Evolutionary conservation across 1,139 yeast species (phyloP).

Genomic region (Pichia cactophila): DNA sequence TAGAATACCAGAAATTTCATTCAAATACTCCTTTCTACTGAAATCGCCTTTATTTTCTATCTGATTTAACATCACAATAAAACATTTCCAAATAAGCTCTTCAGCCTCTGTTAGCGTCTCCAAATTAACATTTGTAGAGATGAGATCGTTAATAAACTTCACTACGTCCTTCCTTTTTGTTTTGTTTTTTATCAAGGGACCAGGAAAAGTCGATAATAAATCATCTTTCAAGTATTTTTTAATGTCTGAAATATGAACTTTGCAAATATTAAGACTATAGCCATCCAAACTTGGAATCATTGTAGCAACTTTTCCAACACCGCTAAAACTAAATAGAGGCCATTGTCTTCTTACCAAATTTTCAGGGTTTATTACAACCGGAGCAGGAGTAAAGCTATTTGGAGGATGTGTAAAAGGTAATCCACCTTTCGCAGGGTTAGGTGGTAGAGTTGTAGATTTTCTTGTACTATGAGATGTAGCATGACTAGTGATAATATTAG

Average conservation of each 20-base stretch:
- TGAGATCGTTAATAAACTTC: slow-evolving; percentile 45
- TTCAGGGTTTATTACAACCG: slow-evolving; percentile 29
- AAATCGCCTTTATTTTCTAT: slow-evolving; percentile 24
- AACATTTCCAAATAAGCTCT: slow-evolving; percentile 23
- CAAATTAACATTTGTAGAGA: slow-evolving; percentile 9
- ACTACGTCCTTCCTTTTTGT: slow-evolving; percentile 57
- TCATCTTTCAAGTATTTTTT: slow-evolving; percentile 28
- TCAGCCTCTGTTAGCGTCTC: slow-evolving; percentile 13
- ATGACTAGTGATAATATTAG: slow-evolving; percentile 19
- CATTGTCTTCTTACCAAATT: slow-evolving; percentile 46
- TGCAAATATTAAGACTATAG: slow-evolving; percentile 22
- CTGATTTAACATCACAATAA: slow-evolving; percentile 19
- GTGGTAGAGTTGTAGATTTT: slow-evolving; percentile 21
- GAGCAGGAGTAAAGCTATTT: slow-evolving; percentile 22
- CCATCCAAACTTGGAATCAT: slow-evolving; percentile 36
- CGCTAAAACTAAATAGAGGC: slow-evolving; percentile 72
- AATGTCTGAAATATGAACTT: slow-evolving; percentile 27
- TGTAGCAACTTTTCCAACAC: slow-evolving; percentile 35
- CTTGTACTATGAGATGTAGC: slow-evolving; percentile 17
- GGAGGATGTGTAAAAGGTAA: slow-evolving; percentile 3
- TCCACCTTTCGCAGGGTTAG: slow-evolving; percentile 9
- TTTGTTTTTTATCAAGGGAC: slow-evolving; percentile 52
- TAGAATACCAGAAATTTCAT: slow-evolving; percentile 18
- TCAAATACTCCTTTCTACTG: slow-evolving; percentile 13
- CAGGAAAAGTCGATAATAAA: slow-evolving; percentile 40